Base-by-base conservation (phyloP, 176 grass and related monocot genomes). In the Melocanna baccifera region DNA sequence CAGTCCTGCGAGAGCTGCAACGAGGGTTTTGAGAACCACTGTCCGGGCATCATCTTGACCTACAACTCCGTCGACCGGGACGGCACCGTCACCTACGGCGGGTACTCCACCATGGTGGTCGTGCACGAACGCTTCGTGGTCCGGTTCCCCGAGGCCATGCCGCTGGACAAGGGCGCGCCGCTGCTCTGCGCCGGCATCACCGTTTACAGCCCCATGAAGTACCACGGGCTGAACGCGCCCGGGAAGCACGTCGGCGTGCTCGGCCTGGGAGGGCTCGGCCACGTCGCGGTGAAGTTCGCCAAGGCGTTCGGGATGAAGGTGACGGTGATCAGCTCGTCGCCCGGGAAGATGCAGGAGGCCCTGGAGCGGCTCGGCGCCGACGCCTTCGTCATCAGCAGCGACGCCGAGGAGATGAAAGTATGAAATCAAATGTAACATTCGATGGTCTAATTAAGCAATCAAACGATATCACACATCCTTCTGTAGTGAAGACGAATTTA, bases 301-400 rank as follows among this genome's bases (percentile, higher is more conserved):
- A 93, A 76, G 80, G 93, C 91, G 3, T 92, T 92, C 20, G 91
- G 93, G 76, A 83, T 80, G 91, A 95, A 91, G 80, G 93, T 96
- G 7, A 93, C 91, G 2, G 93, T 96, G 3, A 93, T 96, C 52
- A 96, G 93, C 71, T 81, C 88, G 66, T 92, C 88, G 1, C 83
- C 85, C 0, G 84, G 15, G 7, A 96, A 96, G 84, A 73, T 45
- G 80, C 10, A 83, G 86, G 91, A 96, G 83, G 93, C 93, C 1
- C 10, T 91, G 2, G 76, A 83, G 36, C 62, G 53, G 36, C 84
- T 96, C 25, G 86, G 88, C 3, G 93, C 91, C 3, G 93, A 96
- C 52, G 86, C 76, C 0, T 96, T 96, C n/a, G 20, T 96, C 9
- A 67, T 91, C 23, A 90, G 85, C 62, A 75, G 4, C 28, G 36